A percentile compares a stretch with the other conserved stretches of the same genome.
Evolutionary conservation across 1,139 yeast species (phyloP).

Genomic region (Blastobotrys arbuscula): DNA sequence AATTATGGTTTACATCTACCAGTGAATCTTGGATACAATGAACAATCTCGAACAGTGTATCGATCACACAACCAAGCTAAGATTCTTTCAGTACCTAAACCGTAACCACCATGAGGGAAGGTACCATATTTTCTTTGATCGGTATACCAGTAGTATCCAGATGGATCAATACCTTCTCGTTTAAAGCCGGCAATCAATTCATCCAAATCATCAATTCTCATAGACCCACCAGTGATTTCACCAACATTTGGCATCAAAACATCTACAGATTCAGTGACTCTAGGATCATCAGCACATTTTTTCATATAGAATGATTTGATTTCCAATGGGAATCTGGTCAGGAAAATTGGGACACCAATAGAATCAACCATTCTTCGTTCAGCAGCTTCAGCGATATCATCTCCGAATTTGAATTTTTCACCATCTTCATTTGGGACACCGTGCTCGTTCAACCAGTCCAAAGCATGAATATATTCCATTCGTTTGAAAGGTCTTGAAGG

Average conservation of each 20-base stretch:
- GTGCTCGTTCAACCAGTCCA: conserved; percentile 95
- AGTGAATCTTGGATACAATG: conserved; percentile 93
- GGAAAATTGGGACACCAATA: conserved; percentile 84
- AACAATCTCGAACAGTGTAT: conserved; percentile 96
- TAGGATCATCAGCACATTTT: conserved; percentile 80
- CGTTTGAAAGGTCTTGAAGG: conserved; percentile 87
- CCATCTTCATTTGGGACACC: conserved; percentile 93
- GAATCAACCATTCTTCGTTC: conserved; percentile 98
- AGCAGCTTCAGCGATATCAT: conserved; percentile 98
- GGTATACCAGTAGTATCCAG: conserved; percentile 88
- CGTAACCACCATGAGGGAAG: conserved; percentile 98
- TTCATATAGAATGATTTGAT: conserved; percentile 98
- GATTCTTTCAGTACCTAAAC: conserved; percentile 96
- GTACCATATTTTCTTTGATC: conserved; percentile 97
- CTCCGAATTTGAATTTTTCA: conserved; percentile 89
- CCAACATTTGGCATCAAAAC: conserved; percentile 99
- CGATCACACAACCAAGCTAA: conserved; percentile 97
- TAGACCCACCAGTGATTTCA: conserved; percentile 97
- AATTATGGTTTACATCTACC: conserved; percentile 92
- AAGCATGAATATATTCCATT: conserved; percentile 84
- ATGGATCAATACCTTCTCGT: conserved; percentile 81
- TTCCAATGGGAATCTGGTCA: conserved; percentile 93
- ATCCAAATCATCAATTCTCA: conserved; percentile 83
- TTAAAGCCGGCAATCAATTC: conserved; percentile 86
- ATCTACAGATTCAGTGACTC: conserved; percentile 97